Evolutionary conservation across 108 stramenopile species (phyloP), one percentile per base, ranked within the genome.

Genomic region (Nitzschia inconspicua): DNA sequence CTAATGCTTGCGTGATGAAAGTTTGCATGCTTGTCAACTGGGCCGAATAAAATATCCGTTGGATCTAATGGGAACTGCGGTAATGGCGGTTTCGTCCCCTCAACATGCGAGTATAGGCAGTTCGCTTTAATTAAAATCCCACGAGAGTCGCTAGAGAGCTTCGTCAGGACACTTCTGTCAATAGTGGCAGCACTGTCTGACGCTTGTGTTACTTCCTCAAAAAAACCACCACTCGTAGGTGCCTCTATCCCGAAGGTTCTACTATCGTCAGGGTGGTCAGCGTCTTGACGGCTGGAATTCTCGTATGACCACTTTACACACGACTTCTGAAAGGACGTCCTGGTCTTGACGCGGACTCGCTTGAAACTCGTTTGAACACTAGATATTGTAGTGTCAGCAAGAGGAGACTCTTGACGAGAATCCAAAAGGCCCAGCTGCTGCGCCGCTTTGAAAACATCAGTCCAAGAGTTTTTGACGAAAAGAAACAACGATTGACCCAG

Each of bases 31-130:
- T 56, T 44, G 49, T 78, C 77, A 3, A 65, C 48, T 20, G 68
- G 63, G 6, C 77, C 77, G 42, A 67, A 65, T 5, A 72, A 11
- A 2, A 63, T 59, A 6, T 46, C 36, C 10, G 63, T 43, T 20
- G 60, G 57, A 68, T 78, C 67, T 47, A 78, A 30, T 47, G 77
- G 77, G 36, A 65, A 63, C 8, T 16, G 32, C 18, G 71, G 71
- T 14, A 57, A 42, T 4, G 66, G 67, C 29, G 77, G 71, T 19
- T 37, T 56, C 6, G 71, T 72, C n/a, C 77, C 77, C 4, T 63
- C 65, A 31, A 72, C 44, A 40, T 72, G 70, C 35, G 54, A 64
- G 36, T 80, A 78, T 19, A 54, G 54, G 14, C 11, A 56, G 26
- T 42, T 61, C n/a, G 68, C 53, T 18, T 26, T 8, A 25, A 70